Conservation (phyloP, 371 early-diverging fungal species). For the Mucor plumbeus region DNA sequence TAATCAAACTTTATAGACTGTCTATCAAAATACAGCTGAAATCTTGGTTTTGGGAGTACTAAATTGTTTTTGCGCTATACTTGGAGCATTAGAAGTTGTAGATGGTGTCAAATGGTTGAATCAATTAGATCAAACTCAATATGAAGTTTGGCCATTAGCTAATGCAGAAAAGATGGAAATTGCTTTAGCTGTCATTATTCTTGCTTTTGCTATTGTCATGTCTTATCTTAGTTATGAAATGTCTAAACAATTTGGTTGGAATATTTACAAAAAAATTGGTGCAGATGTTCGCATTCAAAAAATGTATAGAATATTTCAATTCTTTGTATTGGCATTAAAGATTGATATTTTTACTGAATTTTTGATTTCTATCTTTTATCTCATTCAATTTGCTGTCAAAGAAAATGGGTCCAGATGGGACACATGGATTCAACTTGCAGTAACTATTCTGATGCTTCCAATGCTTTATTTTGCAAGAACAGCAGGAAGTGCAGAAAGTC, state of each 20-base stretch:
- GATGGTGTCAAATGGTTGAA: conserved; percentile 53
- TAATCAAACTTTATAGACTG: conserved; percentile 34
- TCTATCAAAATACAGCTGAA: conserved; percentile 52
- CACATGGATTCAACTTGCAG: conserved; percentile 40
- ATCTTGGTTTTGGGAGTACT: conserved; percentile 49
- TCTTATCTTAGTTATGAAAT: conserved; percentile 40
- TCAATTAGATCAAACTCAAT: conserved; percentile 21
- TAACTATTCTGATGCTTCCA: conserved; percentile 48
- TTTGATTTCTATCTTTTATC: conserved; percentile 49
- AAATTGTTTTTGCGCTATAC: conserved; percentile 49
- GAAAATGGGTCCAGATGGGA: conserved; percentile 37
- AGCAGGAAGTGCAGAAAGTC: conserved; percentile 51
- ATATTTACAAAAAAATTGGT: conserved; percentile 46
- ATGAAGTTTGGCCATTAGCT: conserved; percentile 26
- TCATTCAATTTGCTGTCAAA: conserved; percentile 46
- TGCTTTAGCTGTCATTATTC: conserved; percentile 38
- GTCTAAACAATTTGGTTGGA: conserved; percentile 49
- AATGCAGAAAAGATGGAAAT: conserved; percentile 52
- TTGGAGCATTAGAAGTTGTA: conserved; percentile 51
- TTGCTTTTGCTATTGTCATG: conserved; percentile 37
- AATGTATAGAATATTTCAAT: conserved; percentile 54
- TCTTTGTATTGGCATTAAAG: conserved; percentile 52
- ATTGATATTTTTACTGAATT: conserved; percentile 53
- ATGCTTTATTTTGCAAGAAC: conserved; percentile 52
- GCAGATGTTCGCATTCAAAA: conserved; percentile 38